Evolutionary conservation across 139 green algal species (phyloP).

Genomic region (Chlamydomonas urium): DNA sequence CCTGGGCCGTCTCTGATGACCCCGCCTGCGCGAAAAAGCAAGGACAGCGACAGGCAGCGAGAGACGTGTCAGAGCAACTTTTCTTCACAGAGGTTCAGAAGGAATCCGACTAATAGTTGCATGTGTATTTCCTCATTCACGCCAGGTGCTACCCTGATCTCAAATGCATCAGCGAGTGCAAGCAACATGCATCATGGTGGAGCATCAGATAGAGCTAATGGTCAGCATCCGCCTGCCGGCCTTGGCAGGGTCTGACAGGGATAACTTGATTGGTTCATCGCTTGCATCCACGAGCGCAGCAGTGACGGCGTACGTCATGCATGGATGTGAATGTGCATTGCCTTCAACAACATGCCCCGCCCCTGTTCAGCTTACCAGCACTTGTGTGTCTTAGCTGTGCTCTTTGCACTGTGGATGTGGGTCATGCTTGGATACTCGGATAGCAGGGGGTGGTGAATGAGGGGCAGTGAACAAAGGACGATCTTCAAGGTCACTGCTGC

Average conservation of each 20-base stretch:
- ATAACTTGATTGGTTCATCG: conserved; percentile 16
- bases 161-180: neutral
- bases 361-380: too few relatives aligned
- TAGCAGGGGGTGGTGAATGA: neutral
- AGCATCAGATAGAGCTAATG: conserved; percentile 5
- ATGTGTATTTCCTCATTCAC: conserved; percentile 10
- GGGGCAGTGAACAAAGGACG: neutral
- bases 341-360: neutral
- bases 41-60: too few relatives aligned
- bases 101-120: conserved; percentile 16
- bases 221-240: conserved; percentile 6
- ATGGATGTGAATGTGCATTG: neutral
- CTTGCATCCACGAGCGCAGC: neutral
- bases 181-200: neutral
- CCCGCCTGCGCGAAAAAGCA: too few relatives aligned
- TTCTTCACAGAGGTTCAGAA: conserved; percentile 12
- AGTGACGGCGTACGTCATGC: neutral
- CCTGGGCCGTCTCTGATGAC: too few relatives aligned
- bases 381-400: neutral
- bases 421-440: neutral
- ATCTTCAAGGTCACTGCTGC: too few relatives aligned
- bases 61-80: conserved; percentile 20
- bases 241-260: conserved; percentile 9
- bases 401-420: neutral
- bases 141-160: neutral